phyloP scores from a whole-genome alignment of 225 moss, liverwort and hornwort species.

The Bryoerythrophyllum caledonicum region DNA sequence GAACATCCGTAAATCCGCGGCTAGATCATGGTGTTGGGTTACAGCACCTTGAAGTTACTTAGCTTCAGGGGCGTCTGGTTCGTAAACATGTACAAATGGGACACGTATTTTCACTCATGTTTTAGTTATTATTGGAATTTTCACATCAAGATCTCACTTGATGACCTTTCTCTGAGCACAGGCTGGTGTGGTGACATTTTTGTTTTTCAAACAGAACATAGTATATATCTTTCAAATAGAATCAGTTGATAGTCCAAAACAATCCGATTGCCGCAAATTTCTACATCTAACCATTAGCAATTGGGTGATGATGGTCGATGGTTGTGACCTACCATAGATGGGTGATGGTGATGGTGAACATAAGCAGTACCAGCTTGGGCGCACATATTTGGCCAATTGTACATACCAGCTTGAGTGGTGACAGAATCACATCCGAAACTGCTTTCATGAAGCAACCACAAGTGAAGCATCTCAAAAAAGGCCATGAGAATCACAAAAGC shows the following conservation, averaged over 20 bases:
- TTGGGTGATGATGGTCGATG: constrained; percentile 13
- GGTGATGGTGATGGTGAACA: constrained; percentile 30
- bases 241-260: background rate
- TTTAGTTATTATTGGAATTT: constrained; percentile 32
- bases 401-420: background rate
- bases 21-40: constrained; percentile 16
- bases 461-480: constrained; percentile 38
- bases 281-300: background rate
- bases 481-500: constrained; percentile 46
- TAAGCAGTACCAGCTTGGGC: constrained; percentile 21
- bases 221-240: background rate
- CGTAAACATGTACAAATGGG: constrained; percentile 34
- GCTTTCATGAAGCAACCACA: constrained; percentile 34
- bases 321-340: background rate
- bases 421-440: background rate
- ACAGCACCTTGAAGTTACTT: background rate
- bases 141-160: constrained; percentile 50
- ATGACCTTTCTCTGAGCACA: constrained; percentile 24
- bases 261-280: background rate
- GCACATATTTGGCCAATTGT: constrained; percentile 5
- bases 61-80: constrained; percentile 7
- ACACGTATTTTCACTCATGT: constrained; percentile 21
- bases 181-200: background rate
- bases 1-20: constrained; percentile 21
- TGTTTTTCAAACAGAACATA: too few relatives aligned